Conservation (phyloP, 1,284 basidiomycete genomes). For the Ustilago curta region DNA sequence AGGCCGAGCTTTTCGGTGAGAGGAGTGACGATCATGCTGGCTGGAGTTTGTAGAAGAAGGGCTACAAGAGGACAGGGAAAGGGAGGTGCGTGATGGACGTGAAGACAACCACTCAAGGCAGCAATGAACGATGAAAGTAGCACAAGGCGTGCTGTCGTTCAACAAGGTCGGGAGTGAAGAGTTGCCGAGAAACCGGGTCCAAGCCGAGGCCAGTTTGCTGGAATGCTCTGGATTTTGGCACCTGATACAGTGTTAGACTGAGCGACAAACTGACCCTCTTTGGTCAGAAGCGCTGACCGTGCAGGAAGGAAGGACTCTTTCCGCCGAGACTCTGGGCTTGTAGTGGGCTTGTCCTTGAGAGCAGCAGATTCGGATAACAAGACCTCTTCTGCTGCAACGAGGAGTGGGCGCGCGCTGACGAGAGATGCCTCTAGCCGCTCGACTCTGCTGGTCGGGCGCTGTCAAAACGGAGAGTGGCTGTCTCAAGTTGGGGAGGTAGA, state of each 20-base stretch:
- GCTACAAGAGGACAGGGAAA: too few relatives aligned
- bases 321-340: neutral
- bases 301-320: neutral
- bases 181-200: slow-evolving; percentile 28
- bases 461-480: neutral
- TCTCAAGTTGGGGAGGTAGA: neutral
- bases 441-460: neutral
- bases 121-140: neutral
- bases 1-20: slow-evolving; percentile 70
- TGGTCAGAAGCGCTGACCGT: slow-evolving; percentile 2
- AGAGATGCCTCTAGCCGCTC: neutral
- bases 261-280: neutral
- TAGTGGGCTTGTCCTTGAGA: neutral
- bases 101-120: too few relatives aligned
- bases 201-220: slow-evolving; percentile 2
- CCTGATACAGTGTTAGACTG: neutral
- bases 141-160: neutral
- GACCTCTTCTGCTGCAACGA: neutral
- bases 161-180: slow-evolving; percentile 13
- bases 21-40: slow-evolving; percentile 62
- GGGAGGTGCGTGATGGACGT: too few relatives aligned
- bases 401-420: neutral
- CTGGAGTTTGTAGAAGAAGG: neutral
- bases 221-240: neutral
- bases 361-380: neutral